Percentiles rank a stretch among this genome's conserved stretches.
phyloP scores from a whole-genome alignment of 108 stramenopile genomes.

The Cylindrotheca fusiformis region DNA sequence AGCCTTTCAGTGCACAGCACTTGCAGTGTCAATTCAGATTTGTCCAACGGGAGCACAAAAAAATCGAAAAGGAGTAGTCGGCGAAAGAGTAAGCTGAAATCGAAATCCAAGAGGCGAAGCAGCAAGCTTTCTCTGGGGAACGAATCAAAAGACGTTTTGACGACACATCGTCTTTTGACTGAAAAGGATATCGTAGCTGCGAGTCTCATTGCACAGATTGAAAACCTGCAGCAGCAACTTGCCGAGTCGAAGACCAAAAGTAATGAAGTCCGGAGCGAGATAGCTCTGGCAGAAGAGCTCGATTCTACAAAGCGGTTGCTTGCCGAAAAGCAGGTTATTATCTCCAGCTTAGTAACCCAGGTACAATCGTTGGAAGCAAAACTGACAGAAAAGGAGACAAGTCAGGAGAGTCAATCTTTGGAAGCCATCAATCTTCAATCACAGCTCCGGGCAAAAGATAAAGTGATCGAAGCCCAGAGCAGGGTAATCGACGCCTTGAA shows the following conservation, averaged over 20 bases:
- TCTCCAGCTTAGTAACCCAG: background rate
- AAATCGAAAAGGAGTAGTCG: too few species aligned
- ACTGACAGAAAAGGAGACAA: background rate
- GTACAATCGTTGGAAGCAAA: background rate
- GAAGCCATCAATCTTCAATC: too few species aligned
- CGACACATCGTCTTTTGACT: background rate
- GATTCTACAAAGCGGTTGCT: background rate
- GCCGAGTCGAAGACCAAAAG: background rate
- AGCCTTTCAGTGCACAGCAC: too few species aligned
- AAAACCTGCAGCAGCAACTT: background rate
- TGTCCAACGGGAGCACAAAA: too few species aligned
- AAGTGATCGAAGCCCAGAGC: too few species aligned
- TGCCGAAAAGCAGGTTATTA: background rate
- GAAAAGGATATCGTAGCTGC: background rate
- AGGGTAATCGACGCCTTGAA: too few species aligned
- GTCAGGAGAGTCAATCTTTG: background rate
- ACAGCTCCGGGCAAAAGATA: too few species aligned
- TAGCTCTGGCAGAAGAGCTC: background rate
- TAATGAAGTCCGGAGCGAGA: background rate
- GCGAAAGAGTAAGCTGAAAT: too few species aligned
- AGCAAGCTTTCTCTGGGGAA: too few species aligned
- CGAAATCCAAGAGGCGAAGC: too few species aligned
- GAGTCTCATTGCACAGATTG: background rate
- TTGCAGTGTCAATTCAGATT: too few species aligned
- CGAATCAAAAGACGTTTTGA: background rate